Percentiles rank a stretch among this genome's conserved stretches.
phyloP scores from a whole-genome alignment of 257 asterid genomes.

The Leptodermis oblonga region DNA sequence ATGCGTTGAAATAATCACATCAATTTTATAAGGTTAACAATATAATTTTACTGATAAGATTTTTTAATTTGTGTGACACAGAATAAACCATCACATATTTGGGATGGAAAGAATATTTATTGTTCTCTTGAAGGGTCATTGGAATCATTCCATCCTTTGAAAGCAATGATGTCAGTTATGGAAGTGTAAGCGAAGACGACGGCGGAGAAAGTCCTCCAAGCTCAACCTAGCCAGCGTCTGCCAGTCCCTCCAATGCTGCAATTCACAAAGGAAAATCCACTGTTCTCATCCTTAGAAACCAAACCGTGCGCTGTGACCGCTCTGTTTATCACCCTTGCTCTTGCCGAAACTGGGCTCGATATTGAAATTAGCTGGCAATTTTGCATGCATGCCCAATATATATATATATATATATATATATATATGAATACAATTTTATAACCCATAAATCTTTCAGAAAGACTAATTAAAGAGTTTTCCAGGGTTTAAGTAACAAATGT shows the following conservation, averaged over 20 bases:
- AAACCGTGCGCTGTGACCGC: constrained; percentile 86
- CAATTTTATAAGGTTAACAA: too few species aligned
- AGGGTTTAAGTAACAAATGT: too few species aligned
- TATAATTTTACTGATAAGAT: too few species aligned
- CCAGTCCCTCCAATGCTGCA: constrained; percentile 85
- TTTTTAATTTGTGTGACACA: too few species aligned
- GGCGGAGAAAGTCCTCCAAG: constrained; percentile 91
- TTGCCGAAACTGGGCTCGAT: constrained; percentile 63
- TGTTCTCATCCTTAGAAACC: constrained; percentile 70
- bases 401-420: too few species aligned
- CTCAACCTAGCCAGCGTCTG: constrained; percentile 87
- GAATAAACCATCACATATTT: too few species aligned
- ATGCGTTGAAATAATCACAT: too few species aligned
- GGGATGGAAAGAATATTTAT: too few species aligned
- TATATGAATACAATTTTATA: too few species aligned
- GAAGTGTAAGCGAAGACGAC: constrained; percentile 57
- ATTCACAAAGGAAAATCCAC: constrained; percentile 67
- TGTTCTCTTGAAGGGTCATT: constrained; percentile 83
- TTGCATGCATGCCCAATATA: too few species aligned
- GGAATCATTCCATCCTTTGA: constrained; percentile 93
- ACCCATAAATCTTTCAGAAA: too few species aligned
- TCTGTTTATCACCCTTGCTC: constrained; percentile 52
- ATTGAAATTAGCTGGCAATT: constrained; percentile 64
- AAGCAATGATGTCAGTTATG: constrained; percentile 74
- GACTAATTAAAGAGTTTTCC: too few species aligned